Base-by-base conservation (phyloP, 2,329 filamentous ascomycete genomes). In the Lachnellula suecica region DNA sequence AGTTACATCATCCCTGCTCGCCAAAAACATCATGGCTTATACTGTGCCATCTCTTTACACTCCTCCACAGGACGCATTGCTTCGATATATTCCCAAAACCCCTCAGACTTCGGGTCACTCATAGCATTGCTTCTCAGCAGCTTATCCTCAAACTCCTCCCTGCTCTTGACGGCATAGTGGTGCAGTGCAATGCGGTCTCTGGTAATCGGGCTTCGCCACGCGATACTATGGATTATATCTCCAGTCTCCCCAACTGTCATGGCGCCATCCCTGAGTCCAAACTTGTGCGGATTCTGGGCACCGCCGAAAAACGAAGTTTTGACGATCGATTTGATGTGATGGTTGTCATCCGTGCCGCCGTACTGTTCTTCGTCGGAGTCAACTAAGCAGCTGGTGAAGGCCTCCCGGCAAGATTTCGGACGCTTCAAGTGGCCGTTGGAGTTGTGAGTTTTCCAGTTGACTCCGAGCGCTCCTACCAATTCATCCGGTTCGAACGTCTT, bases 81-180 rank as follows among this genome's bases (percentile, higher is more conserved):
- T 53, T 67, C 63, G 27, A 66, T 47, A 31, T 62, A 38, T 15
- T 61, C 52, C 63, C 64, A 66, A 40, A 63, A 65, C 2, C 44
- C 52, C 51, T 58, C 52, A 1, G 34, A 34, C 44, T 63, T 66
- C 11, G 61, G 59, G 37, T 60, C 46, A 22, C 46, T 54, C 63
- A 64, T 63, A 10, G 50, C 63, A 53, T 64, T 64, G 13, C 63
- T 58, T n/a, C 61, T 50, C 31, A 42, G 22, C 22, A 60, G 19
- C 50, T 59, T 66, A 52, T 63, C 59, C 51, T 61, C 60, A 49
- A 57, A 70, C 47, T 70, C 62, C 50, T 66, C 62, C n/a, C 53
- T 54, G 47, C 66, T 69, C 60, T 68, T 68, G 25, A 66, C 54
- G 9, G 63, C 62, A 51, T 68, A 71, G 49, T 70, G 67, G 58